Evolutionary conservation across 2,329 filamentous ascomycete genomes (phyloP), one percentile per base, ranked within the genome.

Genomic region (Paecilomyces sp.): DNA sequence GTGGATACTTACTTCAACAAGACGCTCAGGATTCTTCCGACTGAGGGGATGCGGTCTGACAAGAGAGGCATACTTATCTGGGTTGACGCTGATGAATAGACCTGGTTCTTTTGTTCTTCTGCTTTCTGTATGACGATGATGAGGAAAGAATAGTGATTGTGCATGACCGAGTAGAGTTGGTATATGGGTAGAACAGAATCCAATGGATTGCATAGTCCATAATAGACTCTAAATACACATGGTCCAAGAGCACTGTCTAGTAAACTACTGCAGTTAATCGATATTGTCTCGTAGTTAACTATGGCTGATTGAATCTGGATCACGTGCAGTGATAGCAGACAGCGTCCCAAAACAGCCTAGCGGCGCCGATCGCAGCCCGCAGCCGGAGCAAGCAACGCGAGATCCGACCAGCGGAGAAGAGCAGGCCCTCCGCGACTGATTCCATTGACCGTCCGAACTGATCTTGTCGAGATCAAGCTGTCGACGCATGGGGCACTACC

Each of bases 1-100:
- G 83, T 90, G 62, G 93, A 96, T 78, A 88, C 89, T 67, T 96
- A 96, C 68, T 97, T 96, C 75, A 92, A 96, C 72, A 96, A 97
- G 80, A 87, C 89, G 51, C 74, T 97, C 62, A 86, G 88, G 63
- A 87, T 96, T 25, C 85, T 91, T 61, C 87, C 91, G 1, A 93
- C 90, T 0, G 89, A 88, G 69, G 89, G 87, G 24, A 88, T 81
- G 74, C 77, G 75, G 62, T 72, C 68, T 62, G 83, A 85, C 61
- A 84, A 83, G 71, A 83, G 81, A 62, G 81, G 80, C 0, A 68
- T 77, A 28, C 61, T 75, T 61, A 67, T 79, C 13, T 78, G 75
- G 76, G 73, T 78, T 58, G 76, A 78, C 66, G 71, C 72, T 51
- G 71, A 76, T 25, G 71, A 74, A 60, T 74, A 33, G 18, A 9